Evolutionary conservation across 2,329 filamentous ascomycete species (phyloP), one percentile per base, ranked within the genome.

Genomic region (Neocatenulostroma microsporum): DNA sequence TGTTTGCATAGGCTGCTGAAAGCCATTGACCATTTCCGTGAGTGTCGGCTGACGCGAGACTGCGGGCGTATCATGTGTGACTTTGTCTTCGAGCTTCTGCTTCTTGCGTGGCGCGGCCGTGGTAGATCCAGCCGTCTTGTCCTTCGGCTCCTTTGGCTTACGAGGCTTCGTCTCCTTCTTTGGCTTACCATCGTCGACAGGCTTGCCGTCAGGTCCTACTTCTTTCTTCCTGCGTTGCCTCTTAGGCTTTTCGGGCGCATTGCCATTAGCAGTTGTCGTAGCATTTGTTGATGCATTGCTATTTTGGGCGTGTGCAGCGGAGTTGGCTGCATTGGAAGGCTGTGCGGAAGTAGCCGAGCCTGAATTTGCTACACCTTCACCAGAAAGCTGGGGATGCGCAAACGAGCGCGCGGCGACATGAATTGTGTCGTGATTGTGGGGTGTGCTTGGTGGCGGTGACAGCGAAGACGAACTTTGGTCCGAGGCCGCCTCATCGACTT

Each of bases 41-140:
- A 67, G 55, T 30, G 63, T 66, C 24, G 58, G 52, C 45, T 66
- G 62, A 13, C 56, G 58, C 20, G 57, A 37, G 26, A 47, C 42
- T 17, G 47, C 38, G 28, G 49, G 26, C 14, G 39, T 26, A 39
- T 47, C 46, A 41, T 51, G 29, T 38, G 53, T 38, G 30, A 48
- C 42, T 42, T 57, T 50, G 32, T 54, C 61, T 38, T 63, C 63
- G 29, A 58, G 50, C 49, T 61, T 61, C 53, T 66, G 57, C 49
- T 66, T 66, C 60, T 69, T 77, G 48, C 73, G 70, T 41, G 69
- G 58, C 30, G 57, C 52, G 21, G 62, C 40, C 29, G 50, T 57
- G 3, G 60, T 54, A 23, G 55, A 56, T 62, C 70, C 42, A 24
- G 45, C 50, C 12, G 46, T 46, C 46, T 54, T 55, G 39, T 74